These are phyloP conservation scores for Microbotryum violaceum DNA, from an alignment of 1,284 basidiomycete genomes.

Conservation along the genomic window DNA sequence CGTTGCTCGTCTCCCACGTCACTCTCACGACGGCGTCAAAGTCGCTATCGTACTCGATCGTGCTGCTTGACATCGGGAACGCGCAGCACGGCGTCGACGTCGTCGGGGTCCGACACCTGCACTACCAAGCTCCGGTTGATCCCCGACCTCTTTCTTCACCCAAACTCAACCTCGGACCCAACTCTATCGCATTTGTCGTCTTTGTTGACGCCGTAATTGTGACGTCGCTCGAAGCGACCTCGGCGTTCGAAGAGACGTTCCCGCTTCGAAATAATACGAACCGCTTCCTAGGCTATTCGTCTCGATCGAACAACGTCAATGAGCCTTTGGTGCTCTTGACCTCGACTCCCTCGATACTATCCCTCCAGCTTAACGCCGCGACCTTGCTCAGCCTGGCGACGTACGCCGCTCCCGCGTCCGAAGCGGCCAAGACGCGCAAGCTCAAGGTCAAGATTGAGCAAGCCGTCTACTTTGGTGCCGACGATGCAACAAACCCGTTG, in stretches of 20 bases:
- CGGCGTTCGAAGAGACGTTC: slow-evolving; percentile 39
- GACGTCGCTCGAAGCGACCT: slow-evolving; percentile 34
- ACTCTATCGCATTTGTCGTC: slow-evolving; percentile 41
- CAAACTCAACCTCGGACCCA: slow-evolving; percentile 35
- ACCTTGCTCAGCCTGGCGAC: slow-evolving; percentile 6
- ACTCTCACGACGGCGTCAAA: slow-evolving; percentile 3
- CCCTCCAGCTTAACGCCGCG: slow-evolving; percentile 26
- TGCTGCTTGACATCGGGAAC: slow-evolving; percentile 18
- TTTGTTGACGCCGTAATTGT: slow-evolving; percentile 42
- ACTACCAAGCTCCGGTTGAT: slow-evolving; percentile 40
- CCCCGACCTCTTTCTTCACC: slow-evolving; percentile 42
- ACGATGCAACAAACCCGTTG: slow-evolving; percentile 59
- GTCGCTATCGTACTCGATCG: slow-evolving; percentile 28
- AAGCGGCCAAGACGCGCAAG: slow-evolving; percentile 43
- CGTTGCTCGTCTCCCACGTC: slow-evolving; percentile 24
- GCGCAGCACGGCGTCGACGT: slow-evolving; percentile 32
- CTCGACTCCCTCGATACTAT: slow-evolving; percentile 34
- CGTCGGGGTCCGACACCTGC: slow-evolving; percentile 33
- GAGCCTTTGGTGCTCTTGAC: slow-evolving; percentile 37
- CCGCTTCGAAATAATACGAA: slow-evolving; percentile 37
- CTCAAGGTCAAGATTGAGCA: slow-evolving; percentile 80
- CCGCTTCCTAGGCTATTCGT: slow-evolving; percentile 38
- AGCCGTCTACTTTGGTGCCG: slow-evolving; percentile 67
- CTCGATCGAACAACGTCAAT: slow-evolving; percentile 20
- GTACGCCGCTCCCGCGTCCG: slow-evolving; percentile 16